A percentile compares a stretch with the other conserved stretches of the same genome.
These are phyloP conservation scores for Gossypium trilobum DNA, from an alignment of 441 rosid genomes.

Conservation along the genomic window DNA sequence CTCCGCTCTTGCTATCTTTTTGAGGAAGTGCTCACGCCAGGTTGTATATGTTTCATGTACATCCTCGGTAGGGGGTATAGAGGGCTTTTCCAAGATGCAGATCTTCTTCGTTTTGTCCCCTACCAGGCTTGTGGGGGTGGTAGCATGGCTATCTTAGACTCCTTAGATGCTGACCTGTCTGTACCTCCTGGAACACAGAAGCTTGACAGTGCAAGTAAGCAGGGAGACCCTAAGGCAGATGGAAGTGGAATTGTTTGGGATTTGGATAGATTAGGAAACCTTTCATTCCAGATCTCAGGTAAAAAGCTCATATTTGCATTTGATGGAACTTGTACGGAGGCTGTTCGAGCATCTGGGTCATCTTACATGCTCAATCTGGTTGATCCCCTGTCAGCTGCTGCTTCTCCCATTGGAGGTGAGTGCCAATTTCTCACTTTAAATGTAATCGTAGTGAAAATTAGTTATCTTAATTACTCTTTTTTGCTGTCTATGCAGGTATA, in stretches of 20 bases:
- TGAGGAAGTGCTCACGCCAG: slow-evolving; percentile 97
- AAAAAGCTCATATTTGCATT: slow-evolving; percentile 98
- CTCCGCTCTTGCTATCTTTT: slow-evolving; percentile 95
- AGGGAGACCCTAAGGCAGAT: slow-evolving; percentile 76
- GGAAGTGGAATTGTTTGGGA: slow-evolving; percentile 99
- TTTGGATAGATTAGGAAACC: slow-evolving; percentile 79
- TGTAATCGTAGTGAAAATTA: not conserved
- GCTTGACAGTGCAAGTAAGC: slow-evolving; percentile 60
- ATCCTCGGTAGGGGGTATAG: slow-evolving; percentile 98
- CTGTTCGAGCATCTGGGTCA: slow-evolving; percentile 71
- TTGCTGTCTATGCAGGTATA: slow-evolving; percentile 50
- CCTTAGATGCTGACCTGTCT: slow-evolving; percentile 74
- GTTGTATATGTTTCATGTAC: slow-evolving; percentile 96
- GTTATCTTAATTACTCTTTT: not conserved
- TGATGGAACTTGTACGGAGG: slow-evolving; percentile 90
- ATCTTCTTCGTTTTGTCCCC: slow-evolving; percentile 93
- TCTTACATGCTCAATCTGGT: slow-evolving; percentile 91
- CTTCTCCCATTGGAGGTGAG: slow-evolving; percentile 98
- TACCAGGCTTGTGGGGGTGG: slow-evolving; percentile 99
- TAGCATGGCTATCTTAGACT: slow-evolving; percentile 95
- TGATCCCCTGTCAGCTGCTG: slow-evolving; percentile 98
- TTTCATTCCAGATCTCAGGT: slow-evolving; percentile 86
- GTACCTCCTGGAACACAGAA: slow-evolving; percentile 57
- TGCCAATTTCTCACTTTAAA: slow-evolving; percentile 3
- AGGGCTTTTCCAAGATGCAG: slow-evolving; percentile 94